A percentile compares a stretch with the other conserved stretches of the same genome.
Evolutionary conservation across 2,329 filamentous ascomycete species (phyloP).

Genomic region (Aspergillus niger): DNA sequence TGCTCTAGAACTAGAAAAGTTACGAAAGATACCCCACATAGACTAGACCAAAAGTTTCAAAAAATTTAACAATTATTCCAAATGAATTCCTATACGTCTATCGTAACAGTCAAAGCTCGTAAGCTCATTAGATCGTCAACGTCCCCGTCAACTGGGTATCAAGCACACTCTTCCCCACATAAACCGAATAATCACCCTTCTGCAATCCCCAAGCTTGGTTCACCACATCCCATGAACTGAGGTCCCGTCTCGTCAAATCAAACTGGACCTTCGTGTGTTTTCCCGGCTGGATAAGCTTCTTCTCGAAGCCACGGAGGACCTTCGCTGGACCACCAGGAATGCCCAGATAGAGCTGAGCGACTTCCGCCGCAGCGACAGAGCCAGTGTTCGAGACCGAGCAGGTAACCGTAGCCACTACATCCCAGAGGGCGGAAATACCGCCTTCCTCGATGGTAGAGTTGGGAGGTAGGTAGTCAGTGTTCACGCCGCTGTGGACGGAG

Average conservation of each 20-base stretch:
- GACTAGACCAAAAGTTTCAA: not conserved
- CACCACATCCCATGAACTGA: conserved; percentile 39
- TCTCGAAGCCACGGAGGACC: conserved; percentile 57
- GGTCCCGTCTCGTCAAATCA: conserved; percentile 42
- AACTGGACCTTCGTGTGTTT: conserved; percentile 47
- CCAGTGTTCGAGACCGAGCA: conserved; percentile 56
- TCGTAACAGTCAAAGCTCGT: not conserved
- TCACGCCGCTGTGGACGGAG: not conserved
- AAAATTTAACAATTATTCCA: not conserved
- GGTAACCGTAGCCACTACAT: conserved; percentile 39
- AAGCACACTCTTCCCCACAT: conserved; percentile 5
- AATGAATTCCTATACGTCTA: not conserved
- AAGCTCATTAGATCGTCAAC: not conserved
- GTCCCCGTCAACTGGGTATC: conserved; percentile 4
- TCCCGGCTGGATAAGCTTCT: conserved; percentile 47
- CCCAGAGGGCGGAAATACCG: conserved; percentile 9
- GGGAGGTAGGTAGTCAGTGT: conserved; percentile 51
- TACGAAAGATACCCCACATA: not conserved
- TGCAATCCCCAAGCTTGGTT: conserved; percentile 33
- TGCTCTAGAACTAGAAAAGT: not conserved
- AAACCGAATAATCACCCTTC: not conserved
- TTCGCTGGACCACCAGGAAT: conserved; percentile 38
- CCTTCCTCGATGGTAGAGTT: conserved; percentile 9
- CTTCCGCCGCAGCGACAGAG: conserved; percentile 48
- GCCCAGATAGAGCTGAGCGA: conserved; percentile 59